Evolutionary conservation across 768 basidiomycete species (phyloP).

Genomic region (Phaeolepiota aurea): DNA sequence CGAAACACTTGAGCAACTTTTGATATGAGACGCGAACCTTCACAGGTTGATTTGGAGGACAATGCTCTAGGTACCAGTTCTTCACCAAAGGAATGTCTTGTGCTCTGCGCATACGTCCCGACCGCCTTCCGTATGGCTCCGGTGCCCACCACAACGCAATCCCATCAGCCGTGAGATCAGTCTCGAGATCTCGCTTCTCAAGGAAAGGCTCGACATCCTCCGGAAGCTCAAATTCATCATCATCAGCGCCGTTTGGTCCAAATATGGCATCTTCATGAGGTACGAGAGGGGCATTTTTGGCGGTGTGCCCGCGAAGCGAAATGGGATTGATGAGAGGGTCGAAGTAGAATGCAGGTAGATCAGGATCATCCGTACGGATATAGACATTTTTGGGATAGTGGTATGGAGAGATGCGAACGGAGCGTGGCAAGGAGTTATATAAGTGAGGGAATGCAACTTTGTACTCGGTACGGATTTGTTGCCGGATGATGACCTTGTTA

Average conservation of each 20-base stretch:
- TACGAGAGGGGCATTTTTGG: slow-evolving; percentile 77
- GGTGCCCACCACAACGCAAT: slow-evolving; percentile 99
- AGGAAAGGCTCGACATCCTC: slow-evolving; percentile 76
- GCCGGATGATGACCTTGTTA: slow-evolving; percentile 98
- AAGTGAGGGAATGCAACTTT: slow-evolving; percentile 98
- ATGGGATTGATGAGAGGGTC: slow-evolving; percentile 98
- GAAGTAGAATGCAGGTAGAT: slow-evolving; percentile 97
- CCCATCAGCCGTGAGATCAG: slow-evolving; percentile 89
- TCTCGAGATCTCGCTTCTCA: slow-evolving; percentile 70
- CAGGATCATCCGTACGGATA: slow-evolving; percentile 98
- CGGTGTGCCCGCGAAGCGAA: slow-evolving; percentile 76
- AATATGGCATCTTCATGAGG: slow-evolving; percentile 92
- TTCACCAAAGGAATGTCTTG: slow-evolving; percentile 96
- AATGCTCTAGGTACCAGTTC: slow-evolving; percentile 98
- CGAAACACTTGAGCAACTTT: slow-evolving; percentile 92
- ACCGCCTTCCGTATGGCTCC: slow-evolving; percentile 89
- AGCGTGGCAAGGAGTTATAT: slow-evolving; percentile 95
- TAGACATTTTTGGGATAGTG: slow-evolving; percentile 96
- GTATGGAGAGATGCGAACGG: slow-evolving; percentile 87
- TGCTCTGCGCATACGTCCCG: slow-evolving; percentile 87
- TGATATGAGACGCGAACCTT: slow-evolving; percentile 99
- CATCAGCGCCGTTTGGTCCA: slow-evolving; percentile 77
- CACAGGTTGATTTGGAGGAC: slow-evolving; percentile 91
- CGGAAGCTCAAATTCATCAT: slow-evolving; percentile 84
- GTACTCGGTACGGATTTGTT: slow-evolving; percentile 97